phyloP scores from a whole-genome alignment of 2,329 filamentous ascomycete genomes.

The Colletotrichum filicis region DNA sequence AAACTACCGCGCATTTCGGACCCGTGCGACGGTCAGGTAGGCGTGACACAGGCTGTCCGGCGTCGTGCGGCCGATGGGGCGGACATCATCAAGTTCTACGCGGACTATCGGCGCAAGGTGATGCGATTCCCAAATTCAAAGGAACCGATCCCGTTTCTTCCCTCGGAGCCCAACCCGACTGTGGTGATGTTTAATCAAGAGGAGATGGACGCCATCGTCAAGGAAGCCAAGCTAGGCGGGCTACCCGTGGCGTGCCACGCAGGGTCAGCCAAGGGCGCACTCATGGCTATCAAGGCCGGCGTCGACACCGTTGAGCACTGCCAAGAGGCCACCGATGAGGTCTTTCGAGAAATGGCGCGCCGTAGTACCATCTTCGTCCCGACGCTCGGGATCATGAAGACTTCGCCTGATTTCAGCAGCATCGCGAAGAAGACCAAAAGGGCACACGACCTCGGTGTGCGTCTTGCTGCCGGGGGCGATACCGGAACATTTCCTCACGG shows the following conservation, averaged over 20 bases:
- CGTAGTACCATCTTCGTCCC: conserved; percentile 62
- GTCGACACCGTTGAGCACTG: conserved; percentile 61
- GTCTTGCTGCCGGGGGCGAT: conserved; percentile 63
- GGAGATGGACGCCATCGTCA: conserved; percentile 61
- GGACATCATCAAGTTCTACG: conserved; percentile 63
- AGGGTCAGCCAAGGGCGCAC: conserved; percentile 51
- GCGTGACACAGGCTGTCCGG: conserved; percentile 57
- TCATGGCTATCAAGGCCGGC: conserved; percentile 58
- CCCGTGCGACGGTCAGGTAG: conserved; percentile 58
- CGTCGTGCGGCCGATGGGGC: conserved; percentile 59
- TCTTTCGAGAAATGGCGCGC: conserved; percentile 55
- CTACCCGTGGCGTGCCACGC: conserved; percentile 57
- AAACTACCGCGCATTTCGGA: conserved; percentile 48
- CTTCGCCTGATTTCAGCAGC: conserved; percentile 9
- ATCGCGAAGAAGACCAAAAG: conserved; percentile 52
- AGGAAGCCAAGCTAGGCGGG: conserved; percentile 54
- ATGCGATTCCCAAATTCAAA: conserved; percentile 52
- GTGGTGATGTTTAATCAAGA: conserved; percentile 57
- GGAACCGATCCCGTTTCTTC: conserved; percentile 41
- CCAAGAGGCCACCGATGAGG: conserved; percentile 48
- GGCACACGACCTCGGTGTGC: conserved; percentile 58
- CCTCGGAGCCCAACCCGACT: conserved; percentile 50
- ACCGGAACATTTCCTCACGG: conserved; percentile 65
- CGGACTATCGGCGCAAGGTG: conserved; percentile 57
- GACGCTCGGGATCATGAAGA: conserved; percentile 54